A percentile compares a stretch with the other conserved stretches of the same genome.
Conservation (phyloP, 2,329 filamentous ascomycete species). For the Paecilomyces formosus region DNA sequence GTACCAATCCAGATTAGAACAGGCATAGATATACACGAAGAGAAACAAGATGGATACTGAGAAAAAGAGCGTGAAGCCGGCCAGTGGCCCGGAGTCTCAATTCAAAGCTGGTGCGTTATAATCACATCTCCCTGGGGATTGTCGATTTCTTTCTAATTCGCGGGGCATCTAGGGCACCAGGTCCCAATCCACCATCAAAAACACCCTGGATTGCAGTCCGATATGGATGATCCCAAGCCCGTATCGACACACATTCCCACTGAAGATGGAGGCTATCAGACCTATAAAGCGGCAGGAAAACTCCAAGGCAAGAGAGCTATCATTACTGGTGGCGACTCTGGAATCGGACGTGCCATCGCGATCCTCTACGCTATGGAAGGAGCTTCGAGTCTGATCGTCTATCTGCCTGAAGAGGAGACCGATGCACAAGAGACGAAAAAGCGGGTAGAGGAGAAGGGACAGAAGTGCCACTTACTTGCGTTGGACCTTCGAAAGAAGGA, state of each 20-base stretch:
- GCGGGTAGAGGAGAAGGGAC: conserved; percentile 59
- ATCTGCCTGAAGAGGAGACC: conserved; percentile 66
- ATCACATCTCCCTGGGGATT: background rate
- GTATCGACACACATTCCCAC: conserved; percentile 60
- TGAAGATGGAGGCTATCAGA: conserved; percentile 58
- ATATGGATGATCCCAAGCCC: conserved; percentile 52
- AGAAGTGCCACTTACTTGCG: conserved; percentile 56
- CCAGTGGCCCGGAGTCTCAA: conserved; percentile 21
- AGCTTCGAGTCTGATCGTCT: conserved; percentile 64
- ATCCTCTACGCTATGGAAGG: conserved; percentile 77
- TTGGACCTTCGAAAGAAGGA: conserved; percentile 58
- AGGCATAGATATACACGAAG: background rate
- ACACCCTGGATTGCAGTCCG: conserved; percentile 46
- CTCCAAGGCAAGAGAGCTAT: conserved; percentile 66
- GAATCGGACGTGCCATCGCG: conserved; percentile 69
- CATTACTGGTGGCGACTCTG: conserved; percentile 74
- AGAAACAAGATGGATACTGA: background rate
- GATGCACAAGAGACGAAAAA: conserved; percentile 70
- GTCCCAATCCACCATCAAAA: conserved; percentile 47
- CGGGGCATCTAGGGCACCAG: conserved; percentile 36
- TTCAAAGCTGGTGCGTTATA: conserved; percentile 22
- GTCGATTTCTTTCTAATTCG: background rate
- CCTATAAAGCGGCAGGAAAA: conserved; percentile 69
- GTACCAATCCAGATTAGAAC: background rate
- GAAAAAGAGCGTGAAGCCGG: conserved; percentile 4